A percentile compares a stretch with the other conserved stretches of the same genome.
These are phyloP conservation scores for Pythium volutum DNA, from an alignment of 352 stramenopile genomes.

Conservation along the genomic window DNA sequence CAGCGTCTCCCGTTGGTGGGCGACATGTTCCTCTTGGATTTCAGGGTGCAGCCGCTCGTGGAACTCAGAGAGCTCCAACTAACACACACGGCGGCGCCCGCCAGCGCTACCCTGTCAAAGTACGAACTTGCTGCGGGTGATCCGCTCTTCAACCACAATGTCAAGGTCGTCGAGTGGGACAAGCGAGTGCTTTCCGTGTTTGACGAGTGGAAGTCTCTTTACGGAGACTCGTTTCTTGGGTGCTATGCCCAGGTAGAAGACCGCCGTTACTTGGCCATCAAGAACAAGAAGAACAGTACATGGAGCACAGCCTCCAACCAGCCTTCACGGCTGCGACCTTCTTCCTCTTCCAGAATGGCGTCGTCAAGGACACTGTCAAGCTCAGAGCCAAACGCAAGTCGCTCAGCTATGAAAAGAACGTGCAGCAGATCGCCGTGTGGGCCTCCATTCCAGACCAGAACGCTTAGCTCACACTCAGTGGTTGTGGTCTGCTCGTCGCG, in stretches of 20 bases:
- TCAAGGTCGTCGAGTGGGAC: conserved; percentile 3
- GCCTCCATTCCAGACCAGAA: conserved; percentile 8
- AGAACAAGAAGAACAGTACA: conserved; percentile 6
- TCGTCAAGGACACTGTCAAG: conserved; percentile 5
- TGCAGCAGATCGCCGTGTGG: conserved; percentile 5
- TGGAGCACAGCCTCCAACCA: conserved; percentile 4
- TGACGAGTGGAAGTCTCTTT: neutral
- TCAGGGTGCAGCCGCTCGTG: too few species aligned
- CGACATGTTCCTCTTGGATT: too few species aligned
- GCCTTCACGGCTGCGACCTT: conserved; percentile 3
- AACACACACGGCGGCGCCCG: too few species aligned
- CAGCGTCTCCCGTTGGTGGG: neutral
- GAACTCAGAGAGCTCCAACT: too few species aligned
- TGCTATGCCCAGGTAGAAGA: neutral
- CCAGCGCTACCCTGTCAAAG: neutral
- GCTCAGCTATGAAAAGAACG: conserved; percentile 8
- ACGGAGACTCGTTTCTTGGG: neutral
- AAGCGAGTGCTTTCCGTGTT: neutral
- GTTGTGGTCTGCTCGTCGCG: conserved; percentile 1
- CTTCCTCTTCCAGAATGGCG: conserved; percentile 9
- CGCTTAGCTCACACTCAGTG: conserved; percentile 8
- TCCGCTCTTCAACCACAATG: neutral
- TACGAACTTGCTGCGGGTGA: neutral
- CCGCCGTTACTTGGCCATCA: neutral
- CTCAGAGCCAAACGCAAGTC: neutral